Evolutionary conservation across 805 yeast species (phyloP).

Genomic region (Candida quercuum): DNA sequence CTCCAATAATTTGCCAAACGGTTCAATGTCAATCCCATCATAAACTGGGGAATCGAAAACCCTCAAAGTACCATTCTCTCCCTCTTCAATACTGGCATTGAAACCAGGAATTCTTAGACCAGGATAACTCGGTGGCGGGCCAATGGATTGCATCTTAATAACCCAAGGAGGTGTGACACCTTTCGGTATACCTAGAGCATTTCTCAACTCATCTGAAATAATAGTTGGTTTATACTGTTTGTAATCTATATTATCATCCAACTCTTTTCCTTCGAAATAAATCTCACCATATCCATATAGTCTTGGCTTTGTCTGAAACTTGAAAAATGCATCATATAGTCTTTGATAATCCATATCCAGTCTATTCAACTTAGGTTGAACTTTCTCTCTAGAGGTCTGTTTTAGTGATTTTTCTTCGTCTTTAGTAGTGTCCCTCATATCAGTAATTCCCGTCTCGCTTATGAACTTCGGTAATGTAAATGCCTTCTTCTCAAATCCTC

Average conservation of each 20-base stretch:
- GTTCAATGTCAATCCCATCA: conserved; percentile 14
- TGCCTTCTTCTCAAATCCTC: conserved; percentile 63
- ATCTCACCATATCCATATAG: conserved; percentile 68
- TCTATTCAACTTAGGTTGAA: conserved; percentile 84
- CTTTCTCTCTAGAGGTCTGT: conserved; percentile 74
- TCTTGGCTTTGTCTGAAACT: conserved; percentile 68
- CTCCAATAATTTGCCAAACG: conserved; percentile 28
- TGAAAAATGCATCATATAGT: conserved; percentile 82
- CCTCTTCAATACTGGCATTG: conserved; percentile 37
- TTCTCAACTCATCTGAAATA: conserved; percentile 53
- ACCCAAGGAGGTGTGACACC: conserved; percentile 67
- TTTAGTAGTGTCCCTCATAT: conserved; percentile 64
- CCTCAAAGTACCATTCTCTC: conserved; percentile 26
- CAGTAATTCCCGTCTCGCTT: conserved; percentile 76
- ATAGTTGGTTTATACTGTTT: conserved; percentile 58
- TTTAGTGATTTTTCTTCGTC: conserved; percentile 52
- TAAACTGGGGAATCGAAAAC: conserved; percentile 12
- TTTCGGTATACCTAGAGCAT: conserved; percentile 64
- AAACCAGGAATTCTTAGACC: conserved; percentile 52
- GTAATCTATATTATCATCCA: conserved; percentile 41
- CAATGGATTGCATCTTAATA: conserved; percentile 56
- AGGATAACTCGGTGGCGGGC: conserved; percentile 83
- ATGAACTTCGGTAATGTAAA: conserved; percentile 78
- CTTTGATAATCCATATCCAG: conserved; percentile 82
- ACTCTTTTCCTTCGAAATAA: conserved; percentile 72